Evolutionary conservation across 2,329 filamentous ascomycete genomes (phyloP).

Genomic region (Fusarium redolens): DNA sequence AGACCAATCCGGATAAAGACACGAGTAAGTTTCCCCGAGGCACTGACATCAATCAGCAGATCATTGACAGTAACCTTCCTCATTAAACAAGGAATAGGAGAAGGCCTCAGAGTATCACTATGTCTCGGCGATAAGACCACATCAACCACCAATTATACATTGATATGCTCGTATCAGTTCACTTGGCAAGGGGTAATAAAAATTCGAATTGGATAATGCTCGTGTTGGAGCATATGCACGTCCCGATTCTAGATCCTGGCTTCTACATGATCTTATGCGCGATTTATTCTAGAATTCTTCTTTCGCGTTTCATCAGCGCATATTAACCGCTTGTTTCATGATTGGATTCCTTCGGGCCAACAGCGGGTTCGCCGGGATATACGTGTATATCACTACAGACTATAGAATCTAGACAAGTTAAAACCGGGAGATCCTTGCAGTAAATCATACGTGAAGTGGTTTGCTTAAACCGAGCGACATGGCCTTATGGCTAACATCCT

Average conservation of each 20-base stretch:
- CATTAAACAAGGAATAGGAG: background rate
- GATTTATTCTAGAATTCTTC: slow-evolving; percentile 34
- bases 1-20: background rate
- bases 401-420: background rate
- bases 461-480: background rate
- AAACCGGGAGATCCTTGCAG: background rate
- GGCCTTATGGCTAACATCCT: accelerated
- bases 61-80: background rate
- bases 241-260: slow-evolving; percentile 5
- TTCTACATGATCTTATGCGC: slow-evolving; percentile 9
- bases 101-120: background rate
- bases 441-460: background rate
- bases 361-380: background rate
- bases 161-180: background rate
- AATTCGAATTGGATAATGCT: background rate
- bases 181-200: slow-evolving; percentile 3
- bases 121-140: background rate
- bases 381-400: background rate
- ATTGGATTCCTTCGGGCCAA: background rate
- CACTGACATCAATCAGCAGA: slow-evolving; percentile 7
- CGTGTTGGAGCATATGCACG: slow-evolving; percentile 10
- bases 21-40: slow-evolving; percentile 9
- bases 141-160: background rate
- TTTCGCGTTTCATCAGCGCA: background rate
- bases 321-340: background rate